A percentile compares a stretch with the other conserved stretches of the same genome.
phyloP scores from a whole-genome alignment of 1,139 yeast species.

The Debaryomyces nepalensis region DNA sequence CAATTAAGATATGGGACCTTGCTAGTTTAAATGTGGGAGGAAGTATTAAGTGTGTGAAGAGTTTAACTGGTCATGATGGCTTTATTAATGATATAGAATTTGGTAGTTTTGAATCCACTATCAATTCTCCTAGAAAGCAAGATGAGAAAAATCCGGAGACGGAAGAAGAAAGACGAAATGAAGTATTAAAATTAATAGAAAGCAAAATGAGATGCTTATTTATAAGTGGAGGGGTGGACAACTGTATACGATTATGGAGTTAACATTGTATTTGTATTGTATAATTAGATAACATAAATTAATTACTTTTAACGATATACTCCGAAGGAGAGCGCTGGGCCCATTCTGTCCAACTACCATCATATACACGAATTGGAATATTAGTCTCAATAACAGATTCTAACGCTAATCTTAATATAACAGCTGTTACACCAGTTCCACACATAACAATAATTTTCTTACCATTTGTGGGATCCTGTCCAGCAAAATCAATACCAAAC shows the following conservation, averaged over 20 bases:
- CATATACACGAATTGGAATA: constrained; percentile 74
- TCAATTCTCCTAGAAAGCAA: constrained; percentile 17
- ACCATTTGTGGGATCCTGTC: constrained; percentile 26
- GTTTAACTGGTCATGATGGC: constrained; percentile 70
- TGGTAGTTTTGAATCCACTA: constrained; percentile 46
- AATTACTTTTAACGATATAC: constrained; percentile 31
- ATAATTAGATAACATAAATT: constrained; percentile 6
- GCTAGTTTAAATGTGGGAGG: constrained; percentile 46
- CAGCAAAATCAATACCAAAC: constrained; percentile 38
- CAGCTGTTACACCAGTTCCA: constrained; percentile 95
- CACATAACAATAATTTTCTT: constrained; percentile 79
- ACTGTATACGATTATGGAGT: constrained; percentile 56
- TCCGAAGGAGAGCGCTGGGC: constrained; percentile 49
- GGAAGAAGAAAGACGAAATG: constrained; percentile 21
- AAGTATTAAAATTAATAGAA: constrained; percentile 34
- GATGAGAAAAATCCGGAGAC: constrained; percentile 20
- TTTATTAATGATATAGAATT: constrained; percentile 70
- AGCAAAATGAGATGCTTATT: constrained; percentile 58
- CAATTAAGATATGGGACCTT: constrained; percentile 81
- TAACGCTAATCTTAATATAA: constrained; percentile 64
- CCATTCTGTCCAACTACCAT: constrained; percentile 93
- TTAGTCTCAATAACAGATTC: constrained; percentile 60
- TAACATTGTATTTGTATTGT: constrained; percentile 19
- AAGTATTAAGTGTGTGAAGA: constrained; percentile 51
- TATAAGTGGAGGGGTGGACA: constrained; percentile 65